A percentile compares a stretch with the other conserved stretches of the same genome.
Evolutionary conservation across 345 rosid species (phyloP).

Genomic region (Aurinia saxatilis): DNA sequence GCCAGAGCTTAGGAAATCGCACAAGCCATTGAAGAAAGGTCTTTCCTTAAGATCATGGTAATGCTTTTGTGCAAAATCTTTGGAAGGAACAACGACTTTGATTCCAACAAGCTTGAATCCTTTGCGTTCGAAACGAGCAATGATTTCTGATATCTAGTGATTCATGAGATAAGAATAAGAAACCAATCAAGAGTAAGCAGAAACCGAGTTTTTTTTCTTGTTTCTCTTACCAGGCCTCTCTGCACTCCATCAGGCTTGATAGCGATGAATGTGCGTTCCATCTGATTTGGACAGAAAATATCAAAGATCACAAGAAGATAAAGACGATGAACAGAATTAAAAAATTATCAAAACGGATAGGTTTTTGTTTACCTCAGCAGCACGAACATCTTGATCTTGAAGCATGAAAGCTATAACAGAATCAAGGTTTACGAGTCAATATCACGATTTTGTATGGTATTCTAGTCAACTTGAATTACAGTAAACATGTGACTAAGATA

Average conservation of each 20-base stretch:
- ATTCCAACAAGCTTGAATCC: slow-evolving; percentile 97
- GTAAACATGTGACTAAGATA: neutral
- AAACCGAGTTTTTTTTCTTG: neutral
- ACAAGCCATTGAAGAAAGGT: slow-evolving; percentile 88
- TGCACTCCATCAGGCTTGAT: slow-evolving; percentile 99
- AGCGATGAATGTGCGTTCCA: slow-evolving; percentile 94
- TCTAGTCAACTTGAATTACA: neutral
- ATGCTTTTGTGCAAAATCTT: slow-evolving; percentile 81
- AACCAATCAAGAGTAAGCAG: slow-evolving; percentile 5
- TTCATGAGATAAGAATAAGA: neutral
- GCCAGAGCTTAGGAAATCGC: slow-evolving; percentile 97
- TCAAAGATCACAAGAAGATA: neutral
- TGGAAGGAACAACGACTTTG: slow-evolving; percentile 70
- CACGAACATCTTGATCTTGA: slow-evolving; percentile 84
- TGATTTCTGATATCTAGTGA: slow-evolving; percentile 72
- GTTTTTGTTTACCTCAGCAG: slow-evolving; percentile 63
- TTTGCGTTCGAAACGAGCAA: slow-evolving; percentile 91
- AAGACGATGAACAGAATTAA: neutral
- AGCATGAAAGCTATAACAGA: slow-evolving; percentile 57
- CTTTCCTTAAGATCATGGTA: slow-evolving; percentile 92
- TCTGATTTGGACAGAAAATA: slow-evolving; percentile 31
- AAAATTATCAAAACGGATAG: neutral
- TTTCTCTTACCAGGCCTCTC: slow-evolving; percentile 68
- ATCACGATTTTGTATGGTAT: neutral
- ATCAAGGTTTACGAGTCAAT: neutral